A percentile compares a stretch with the other conserved stretches of the same genome.
These are phyloP conservation scores for Apiospora malaysiana DNA, from an alignment of 2,329 filamentous ascomycete genomes.

Conservation along the genomic window DNA sequence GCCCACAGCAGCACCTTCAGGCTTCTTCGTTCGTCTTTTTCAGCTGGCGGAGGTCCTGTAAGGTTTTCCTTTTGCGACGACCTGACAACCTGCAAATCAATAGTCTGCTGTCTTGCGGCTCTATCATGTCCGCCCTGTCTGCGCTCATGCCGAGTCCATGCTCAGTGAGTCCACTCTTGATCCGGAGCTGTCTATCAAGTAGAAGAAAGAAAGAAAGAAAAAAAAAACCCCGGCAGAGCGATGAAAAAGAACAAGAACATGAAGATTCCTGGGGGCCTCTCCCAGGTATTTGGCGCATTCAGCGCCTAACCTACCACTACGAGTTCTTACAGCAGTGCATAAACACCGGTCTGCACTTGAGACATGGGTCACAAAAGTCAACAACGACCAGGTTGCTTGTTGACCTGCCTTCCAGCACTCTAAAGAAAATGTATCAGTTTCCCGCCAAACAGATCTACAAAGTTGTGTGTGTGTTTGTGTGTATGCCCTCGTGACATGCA, in stretches of 20 bases:
- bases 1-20: too few species aligned
- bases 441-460: slow-evolving; percentile 1
- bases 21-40: too few species aligned
- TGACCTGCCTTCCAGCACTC: slow-evolving; percentile 3
- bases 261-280: neutral
- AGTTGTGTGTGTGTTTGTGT: neutral
- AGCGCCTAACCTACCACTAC: neutral
- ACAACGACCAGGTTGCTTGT: neutral
- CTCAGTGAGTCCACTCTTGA: neutral
- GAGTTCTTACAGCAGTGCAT: neutral
- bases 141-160: neutral
- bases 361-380: neutral
- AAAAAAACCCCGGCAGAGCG: neutral
- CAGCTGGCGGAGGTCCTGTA: neutral
- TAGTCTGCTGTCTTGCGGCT: slow-evolving; percentile 13
- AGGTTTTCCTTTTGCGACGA: neutral
- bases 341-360: neutral
- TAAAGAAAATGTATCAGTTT: neutral
- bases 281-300: neutral
- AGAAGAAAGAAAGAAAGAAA: neutral
- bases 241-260: neutral
- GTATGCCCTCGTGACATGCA: neutral
- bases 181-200: neutral
- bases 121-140: neutral
- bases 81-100: slow-evolving; percentile 16